A percentile compares a stretch with the other conserved stretches of the same genome.
phyloP scores from a whole-genome alignment of 2,329 filamentous ascomycete species.

The Furcasterigmium sp. region DNA sequence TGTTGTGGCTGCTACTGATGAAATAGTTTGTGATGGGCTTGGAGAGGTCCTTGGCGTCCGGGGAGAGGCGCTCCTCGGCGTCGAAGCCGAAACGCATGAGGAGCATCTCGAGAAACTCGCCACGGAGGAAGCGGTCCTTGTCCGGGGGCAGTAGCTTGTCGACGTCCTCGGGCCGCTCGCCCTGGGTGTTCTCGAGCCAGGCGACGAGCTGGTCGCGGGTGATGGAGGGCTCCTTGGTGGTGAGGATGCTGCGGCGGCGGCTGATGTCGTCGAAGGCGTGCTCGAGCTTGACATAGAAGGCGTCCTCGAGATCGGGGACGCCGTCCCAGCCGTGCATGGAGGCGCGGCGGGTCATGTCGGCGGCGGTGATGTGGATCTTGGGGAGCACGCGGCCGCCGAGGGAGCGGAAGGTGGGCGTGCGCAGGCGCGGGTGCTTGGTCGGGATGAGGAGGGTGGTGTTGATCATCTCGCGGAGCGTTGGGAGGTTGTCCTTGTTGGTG shows the following conservation, averaged over 20 bases:
- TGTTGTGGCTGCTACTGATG: slow-evolving; percentile 93
- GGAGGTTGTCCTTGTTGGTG: slow-evolving; percentile 22
- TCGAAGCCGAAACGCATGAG: slow-evolving; percentile 35
- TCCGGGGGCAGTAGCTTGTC: slow-evolving; percentile 21
- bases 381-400: slow-evolving; percentile 5
- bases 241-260: slow-evolving; percentile 17
- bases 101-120: slow-evolving; percentile 47
- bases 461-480: slow-evolving; percentile 25
- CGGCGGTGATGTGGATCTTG: slow-evolving; percentile 15
- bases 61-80: slow-evolving; percentile 35
- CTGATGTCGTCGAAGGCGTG: slow-evolving; percentile 41
- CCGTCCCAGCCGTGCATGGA: slow-evolving; percentile 12
- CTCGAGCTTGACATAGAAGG: slow-evolving; percentile 31
- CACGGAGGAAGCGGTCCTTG: slow-evolving; percentile 36
- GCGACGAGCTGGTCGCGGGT: slow-evolving; percentile 32
- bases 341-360: slow-evolving; percentile 9
- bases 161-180: slow-evolving; percentile 25
- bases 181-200: slow-evolving; percentile 48
- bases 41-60: slow-evolving; percentile 49
- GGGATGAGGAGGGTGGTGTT: slow-evolving; percentile 23
- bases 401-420: background rate
- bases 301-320: slow-evolving; percentile 7
- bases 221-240: slow-evolving; percentile 22
- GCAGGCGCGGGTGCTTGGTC: slow-evolving; percentile 14
- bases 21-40: slow-evolving; percentile 83